phyloP scores from a whole-genome alignment of 768 basidiomycete species.

The Calocera viscosa region DNA sequence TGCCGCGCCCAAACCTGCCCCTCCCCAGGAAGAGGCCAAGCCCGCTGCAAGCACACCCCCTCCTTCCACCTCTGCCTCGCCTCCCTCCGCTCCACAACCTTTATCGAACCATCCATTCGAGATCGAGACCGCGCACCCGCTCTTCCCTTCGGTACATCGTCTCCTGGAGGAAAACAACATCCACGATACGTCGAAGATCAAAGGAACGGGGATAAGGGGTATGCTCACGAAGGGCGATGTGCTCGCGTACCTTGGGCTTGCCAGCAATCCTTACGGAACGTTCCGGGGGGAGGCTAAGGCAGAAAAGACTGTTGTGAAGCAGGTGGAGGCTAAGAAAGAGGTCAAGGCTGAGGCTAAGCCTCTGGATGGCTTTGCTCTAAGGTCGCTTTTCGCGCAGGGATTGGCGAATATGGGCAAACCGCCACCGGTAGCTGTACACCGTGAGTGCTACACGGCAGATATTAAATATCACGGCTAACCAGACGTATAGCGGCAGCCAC shows the following conservation, averaged over 20 bases:
- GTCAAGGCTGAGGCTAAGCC: not conserved
- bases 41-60: conserved; percentile 14
- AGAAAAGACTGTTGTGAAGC: not conserved
- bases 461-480: not conserved
- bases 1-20: conserved; percentile 11
- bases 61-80: conserved; percentile 21
- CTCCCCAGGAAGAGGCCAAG: conserved; percentile 9
- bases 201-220: conserved; percentile 79
- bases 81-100: conserved; percentile 27
- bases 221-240: conserved; percentile 97
- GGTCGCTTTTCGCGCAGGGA: conserved; percentile 14
- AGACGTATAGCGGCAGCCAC: conserved; percentile 1
- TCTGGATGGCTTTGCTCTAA: conserved; percentile 13
- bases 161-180: conserved; percentile 56
- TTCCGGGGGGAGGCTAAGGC: conserved; percentile 34
- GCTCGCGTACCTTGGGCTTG: conserved; percentile 70
- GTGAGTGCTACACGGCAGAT: not conserved
- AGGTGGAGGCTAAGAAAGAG: conserved; percentile 11
- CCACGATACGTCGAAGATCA: conserved; percentile 50
- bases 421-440: not conserved
- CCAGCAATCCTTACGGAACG: conserved; percentile 63
- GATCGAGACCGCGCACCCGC: conserved; percentile 25
- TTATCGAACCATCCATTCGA: conserved; percentile 15
- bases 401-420: not conserved
- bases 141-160: conserved; percentile 85